phyloP scores from a whole-genome alignment of 805 yeast species.

The Metschnikowia continentalis region DNA sequence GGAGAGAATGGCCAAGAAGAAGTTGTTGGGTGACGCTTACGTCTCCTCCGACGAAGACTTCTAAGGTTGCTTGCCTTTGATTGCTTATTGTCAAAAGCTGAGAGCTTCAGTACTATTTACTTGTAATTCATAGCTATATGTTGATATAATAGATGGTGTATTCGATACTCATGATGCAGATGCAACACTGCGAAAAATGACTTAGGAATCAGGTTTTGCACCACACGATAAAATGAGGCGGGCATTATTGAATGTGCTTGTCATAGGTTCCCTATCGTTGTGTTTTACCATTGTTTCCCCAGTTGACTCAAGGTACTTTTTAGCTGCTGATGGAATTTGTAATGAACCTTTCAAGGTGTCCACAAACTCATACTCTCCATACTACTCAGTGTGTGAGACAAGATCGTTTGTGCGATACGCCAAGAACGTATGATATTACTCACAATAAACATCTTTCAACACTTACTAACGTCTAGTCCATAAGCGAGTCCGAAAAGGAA shows the following conservation, averaged over 20 bases:
- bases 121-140: conserved; percentile 19
- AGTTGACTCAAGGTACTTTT: neutral
- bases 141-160: conserved; percentile 18
- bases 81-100: conserved; percentile 8
- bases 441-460: neutral
- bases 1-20: conserved; percentile 99
- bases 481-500: conserved; percentile 16
- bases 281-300: neutral
- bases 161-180: neutral
- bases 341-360: neutral
- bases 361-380: conserved; percentile 13
- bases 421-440: conserved; percentile 8
- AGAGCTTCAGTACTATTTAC: conserved; percentile 13
- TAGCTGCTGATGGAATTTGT: neutral
- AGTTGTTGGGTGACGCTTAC: conserved; percentile 98
- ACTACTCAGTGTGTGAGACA: conserved; percentile 10
- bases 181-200: neutral
- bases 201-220: neutral
- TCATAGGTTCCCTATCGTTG: neutral
- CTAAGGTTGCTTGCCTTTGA: conserved; percentile 20
- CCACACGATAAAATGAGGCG: neutral
- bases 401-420: conserved; percentile 10
- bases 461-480: conserved; percentile 6
- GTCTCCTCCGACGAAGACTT: conserved; percentile 86
- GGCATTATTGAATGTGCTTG: neutral